Evolutionary conservation across 768 basidiomycete species (phyloP).

Genomic region (Neoboletus magnificus): DNA sequence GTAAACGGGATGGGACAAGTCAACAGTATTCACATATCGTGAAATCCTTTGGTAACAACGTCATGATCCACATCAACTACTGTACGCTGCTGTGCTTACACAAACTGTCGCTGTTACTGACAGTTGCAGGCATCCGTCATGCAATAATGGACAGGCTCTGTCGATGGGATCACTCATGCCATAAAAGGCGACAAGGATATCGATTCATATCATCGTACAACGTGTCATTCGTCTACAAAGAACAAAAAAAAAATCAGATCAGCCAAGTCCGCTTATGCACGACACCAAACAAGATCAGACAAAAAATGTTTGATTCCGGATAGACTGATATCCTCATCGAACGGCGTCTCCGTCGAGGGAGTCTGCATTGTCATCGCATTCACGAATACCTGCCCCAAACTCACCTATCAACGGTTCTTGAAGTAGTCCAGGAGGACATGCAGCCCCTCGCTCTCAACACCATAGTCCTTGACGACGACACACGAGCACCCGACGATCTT

Average conservation of each 20-base stretch:
- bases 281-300: constrained; percentile 50
- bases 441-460: constrained; percentile 90
- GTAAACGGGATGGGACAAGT: too few species aligned
- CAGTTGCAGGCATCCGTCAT: too few species aligned
- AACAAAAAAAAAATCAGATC: background rate
- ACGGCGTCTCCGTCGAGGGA: constrained; percentile 82
- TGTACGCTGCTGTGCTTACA: too few species aligned
- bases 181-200: constrained; percentile 1
- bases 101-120: too few species aligned
- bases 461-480: constrained; percentile 98
- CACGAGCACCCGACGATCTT: constrained; percentile 93
- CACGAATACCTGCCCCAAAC: constrained; percentile 14
- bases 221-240: constrained; percentile 4
- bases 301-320: constrained; percentile 32
- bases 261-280: constrained; percentile 4
- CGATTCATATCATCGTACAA: constrained; percentile 15
- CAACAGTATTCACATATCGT: too few species aligned
- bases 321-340: constrained; percentile 54
- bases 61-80: too few species aligned
- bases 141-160: too few species aligned
- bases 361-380: constrained; percentile 81
- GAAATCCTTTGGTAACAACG: too few species aligned
- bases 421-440: constrained; percentile 95
- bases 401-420: constrained; percentile 75
- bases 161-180: too few species aligned